phyloP scores from a whole-genome alignment of 768 basidiomycete species.

The Pleurotus tuber-regium region DNA sequence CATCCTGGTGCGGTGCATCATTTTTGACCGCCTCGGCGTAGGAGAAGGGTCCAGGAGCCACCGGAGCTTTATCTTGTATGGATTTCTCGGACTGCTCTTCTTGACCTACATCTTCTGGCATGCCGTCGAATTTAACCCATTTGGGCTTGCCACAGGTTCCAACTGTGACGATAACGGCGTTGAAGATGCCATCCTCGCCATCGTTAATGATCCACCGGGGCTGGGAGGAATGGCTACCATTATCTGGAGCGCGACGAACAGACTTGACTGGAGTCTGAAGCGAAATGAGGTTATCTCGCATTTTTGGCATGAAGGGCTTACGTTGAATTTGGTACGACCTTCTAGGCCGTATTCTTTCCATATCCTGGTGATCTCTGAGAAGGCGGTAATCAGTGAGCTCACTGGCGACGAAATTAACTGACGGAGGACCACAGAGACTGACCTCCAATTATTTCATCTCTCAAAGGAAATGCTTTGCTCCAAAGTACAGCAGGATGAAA shows the following conservation, averaged over 20 bases:
- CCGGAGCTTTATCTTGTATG: neutral
- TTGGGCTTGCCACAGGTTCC: constrained; percentile 49
- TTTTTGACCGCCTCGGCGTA: neutral
- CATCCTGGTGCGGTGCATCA: neutral
- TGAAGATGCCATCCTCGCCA: constrained; percentile 43
- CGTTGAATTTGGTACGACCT: constrained; percentile 40
- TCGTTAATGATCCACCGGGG: constrained; percentile 48
- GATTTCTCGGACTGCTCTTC: neutral
- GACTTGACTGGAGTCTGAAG: constrained; percentile 33
- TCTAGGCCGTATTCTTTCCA: constrained; percentile 53
- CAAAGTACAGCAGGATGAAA: constrained; percentile 47
- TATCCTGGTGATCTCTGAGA: constrained; percentile 35
- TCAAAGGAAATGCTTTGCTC: constrained; percentile 40
- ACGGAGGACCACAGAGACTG: constrained; percentile 9
- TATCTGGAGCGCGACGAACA: constrained; percentile 25
- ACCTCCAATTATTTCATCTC: constrained; percentile 51
- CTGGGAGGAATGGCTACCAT: constrained; percentile 17
- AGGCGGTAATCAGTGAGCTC: no score
- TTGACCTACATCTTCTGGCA: constrained; percentile 29
- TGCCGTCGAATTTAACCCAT: constrained; percentile 41
- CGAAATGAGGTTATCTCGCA: neutral
- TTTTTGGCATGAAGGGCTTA: constrained; percentile 15
- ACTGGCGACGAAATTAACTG: neutral
- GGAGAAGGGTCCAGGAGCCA: neutral
- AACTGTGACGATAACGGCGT: constrained; percentile 47